phyloP scores from a whole-genome alignment of 2,329 filamentous ascomycete genomes.

The Didymella keratinophila region DNA sequence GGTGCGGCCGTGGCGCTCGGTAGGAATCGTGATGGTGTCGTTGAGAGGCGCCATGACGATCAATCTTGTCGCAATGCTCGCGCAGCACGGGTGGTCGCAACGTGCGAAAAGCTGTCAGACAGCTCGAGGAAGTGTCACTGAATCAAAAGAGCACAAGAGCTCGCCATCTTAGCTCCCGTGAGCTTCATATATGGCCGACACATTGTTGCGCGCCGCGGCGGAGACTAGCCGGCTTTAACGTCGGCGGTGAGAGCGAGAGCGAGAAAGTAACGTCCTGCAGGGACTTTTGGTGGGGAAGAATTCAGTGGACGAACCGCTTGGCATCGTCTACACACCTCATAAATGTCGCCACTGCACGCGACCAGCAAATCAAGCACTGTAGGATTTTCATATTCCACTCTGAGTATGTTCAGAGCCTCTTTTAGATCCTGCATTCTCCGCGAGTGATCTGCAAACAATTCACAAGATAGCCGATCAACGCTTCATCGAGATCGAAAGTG shows the following conservation, averaged over 20 bases:
- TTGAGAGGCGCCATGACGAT: slow-evolving; percentile 27
- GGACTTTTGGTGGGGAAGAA: slow-evolving; percentile 14
- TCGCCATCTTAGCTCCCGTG: slow-evolving; percentile 9
- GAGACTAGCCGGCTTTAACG: slow-evolving; percentile 17
- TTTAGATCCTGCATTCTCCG: background rate
- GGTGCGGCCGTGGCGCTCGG: slow-evolving; percentile 29
- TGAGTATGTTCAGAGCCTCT: background rate
- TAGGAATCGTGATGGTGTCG: slow-evolving; percentile 31
- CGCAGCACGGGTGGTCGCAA: background rate
- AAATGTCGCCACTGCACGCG: background rate
- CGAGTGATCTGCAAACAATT: background rate
- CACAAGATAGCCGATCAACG: background rate
- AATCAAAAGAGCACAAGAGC: background rate
- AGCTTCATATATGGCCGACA: slow-evolving; percentile 7
- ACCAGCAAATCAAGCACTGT: background rate
- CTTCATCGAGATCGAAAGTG: slow-evolving; percentile 2
- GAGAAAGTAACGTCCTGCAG: slow-evolving; percentile 6
- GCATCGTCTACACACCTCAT: background rate
- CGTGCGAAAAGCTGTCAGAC: background rate
- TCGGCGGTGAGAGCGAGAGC: slow-evolving; percentile 3
- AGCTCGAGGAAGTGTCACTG: background rate
- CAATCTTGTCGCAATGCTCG: background rate
- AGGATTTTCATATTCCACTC: background rate
- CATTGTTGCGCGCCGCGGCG: slow-evolving; percentile 1
- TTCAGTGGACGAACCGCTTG: slow-evolving; percentile 7